Base-by-base conservation (phyloP, 768 basidiomycete genomes). In the Suillus subaureus region DNA sequence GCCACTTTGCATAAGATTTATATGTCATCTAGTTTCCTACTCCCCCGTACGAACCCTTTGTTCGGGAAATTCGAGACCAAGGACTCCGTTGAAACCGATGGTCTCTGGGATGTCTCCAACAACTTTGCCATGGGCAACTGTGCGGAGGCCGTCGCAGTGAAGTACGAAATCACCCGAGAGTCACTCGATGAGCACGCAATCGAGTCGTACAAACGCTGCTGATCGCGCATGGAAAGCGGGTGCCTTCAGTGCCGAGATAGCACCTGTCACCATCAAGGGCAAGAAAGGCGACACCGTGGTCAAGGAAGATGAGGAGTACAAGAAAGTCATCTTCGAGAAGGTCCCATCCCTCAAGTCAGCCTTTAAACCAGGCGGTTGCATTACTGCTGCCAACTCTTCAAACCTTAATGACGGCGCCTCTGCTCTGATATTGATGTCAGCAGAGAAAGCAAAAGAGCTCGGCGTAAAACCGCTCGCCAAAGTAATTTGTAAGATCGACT, bases 91-190 rank as follows among this genome's bases (percentile, higher is more conserved):
- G 91, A 96, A 78, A 85, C 79, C 69, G 97, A 99, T 71, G 97
- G 96, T 70, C 92, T 99, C 61, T 93, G 90, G 88, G 97, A 99
- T 78, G 94, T 94, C 62, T 97, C 94, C 86, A 96, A 98, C 85
- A 89, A 98, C 80, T 93, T 94, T 75, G 90, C 95, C 35, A 99
- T 99, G 97, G 97, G 97, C 63, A 93, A 94, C 85, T 99, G 97
- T 76, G 97, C 88, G 70, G 97, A 99, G 80, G 76, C 83, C 71
- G 87, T 92, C 35, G 94, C 96, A 16, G 86, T 84, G 69, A 96
- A 96, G 77, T 83, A 90, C 78, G 79, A 80, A 35, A 96, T 99
- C 79, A 84, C 88, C 63, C 91, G 97, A 55, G 92, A 97, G 78
- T 85, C 89, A 35, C 91, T 93, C 76, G 97, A 99, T 76, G 82